Percentiles rank a stretch among this genome's conserved stretches.
Conservation (phyloP, 164 flowering plant genomes). For the Stephania japonica region DNA sequence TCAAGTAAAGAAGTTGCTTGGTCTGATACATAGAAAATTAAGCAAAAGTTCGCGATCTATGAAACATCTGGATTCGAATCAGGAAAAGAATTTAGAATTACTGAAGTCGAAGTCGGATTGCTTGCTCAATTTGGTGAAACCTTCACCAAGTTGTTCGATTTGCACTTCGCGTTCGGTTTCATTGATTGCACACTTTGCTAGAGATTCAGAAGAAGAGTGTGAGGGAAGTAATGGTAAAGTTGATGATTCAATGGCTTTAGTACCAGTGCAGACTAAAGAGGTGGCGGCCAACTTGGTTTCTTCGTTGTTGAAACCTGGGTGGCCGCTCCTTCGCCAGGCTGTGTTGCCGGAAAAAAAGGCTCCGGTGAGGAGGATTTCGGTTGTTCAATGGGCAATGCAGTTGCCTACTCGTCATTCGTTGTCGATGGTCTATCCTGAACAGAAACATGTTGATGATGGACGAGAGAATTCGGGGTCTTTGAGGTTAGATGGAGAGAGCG, state of each 20-base stretch:
- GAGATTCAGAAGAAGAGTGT: constrained; percentile 11
- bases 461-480: constrained; percentile 11
- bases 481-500: constrained; percentile 38
- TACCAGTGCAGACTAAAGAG: constrained; percentile 42
- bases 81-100: background rate
- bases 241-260: constrained; percentile 47
- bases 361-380: constrained; percentile 36
- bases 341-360: constrained; percentile 22
- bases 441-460: constrained; percentile 16
- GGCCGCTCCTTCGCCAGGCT: constrained; percentile 71
- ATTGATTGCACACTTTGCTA: constrained; percentile 12
- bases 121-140: constrained; percentile 10
- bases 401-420: constrained; percentile 39
- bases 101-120: background rate
- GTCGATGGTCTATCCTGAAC: constrained; percentile 25
- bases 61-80: constrained; percentile 15
- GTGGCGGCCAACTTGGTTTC: constrained; percentile 33
- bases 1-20: constrained; percentile 32
- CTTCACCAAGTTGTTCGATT: constrained; percentile 38
- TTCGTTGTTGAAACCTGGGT: constrained; percentile 53
- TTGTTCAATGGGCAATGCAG: constrained; percentile 72
- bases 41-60: constrained; percentile 30
- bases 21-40: constrained; percentile 33
- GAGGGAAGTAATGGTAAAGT: constrained; percentile 4
- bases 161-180: constrained; percentile 28